Evolutionary conservation across 106 monocot species (phyloP), one percentile per base, ranked within the genome.

Genomic region (Apostasia shenzhenica): DNA sequence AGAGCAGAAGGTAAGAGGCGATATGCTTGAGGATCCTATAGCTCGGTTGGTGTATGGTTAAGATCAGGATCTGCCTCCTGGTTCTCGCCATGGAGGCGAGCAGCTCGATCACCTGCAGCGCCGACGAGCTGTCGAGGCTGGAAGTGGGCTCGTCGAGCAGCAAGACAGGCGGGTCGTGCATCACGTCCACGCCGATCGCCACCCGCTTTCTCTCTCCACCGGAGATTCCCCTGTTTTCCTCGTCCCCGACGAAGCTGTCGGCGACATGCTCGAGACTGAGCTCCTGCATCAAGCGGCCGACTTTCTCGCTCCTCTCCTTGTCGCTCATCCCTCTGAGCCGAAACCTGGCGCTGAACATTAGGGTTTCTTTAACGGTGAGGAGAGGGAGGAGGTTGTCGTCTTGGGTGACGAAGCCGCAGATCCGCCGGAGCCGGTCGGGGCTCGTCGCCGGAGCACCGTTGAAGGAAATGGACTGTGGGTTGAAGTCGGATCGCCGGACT

Each of bases 81-180:
- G 57, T 61, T 45, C 62, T 46, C 6, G 92, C 82, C 89, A 97
- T 87, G 57, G 86, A 66, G 1, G 80, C 70, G 12, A 97, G 89
- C 7, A 97, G 78, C 54, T 82, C 69, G 1, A 92, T 61, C 10
- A 97, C 81, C 14, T 97, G 89, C 50, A 97, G 57, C 0, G 97
- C 97, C 1, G 97, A 89, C 4, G 80, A 70, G 75, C 97, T 92
- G 71, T 97, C 97, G 43, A 97, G 89, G 54, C 97, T 92, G 0
- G 97, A 92, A 1, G 97, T 97, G 9, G 97, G 97, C 75, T 97
- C 97, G 57, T 97, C 97, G 44, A 97, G 89, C 38, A 97, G 86
- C 13, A 97, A 71, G 5, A 97, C 61, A 1, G 86, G 89, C 0
- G 97, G 92, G 40, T 97, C 69, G 71, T 92, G 89, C 45, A 97